These are phyloP conservation scores for Brettanomyces custersianus DNA, from an alignment of 805 yeast genomes.

Conservation along the genomic window DNA sequence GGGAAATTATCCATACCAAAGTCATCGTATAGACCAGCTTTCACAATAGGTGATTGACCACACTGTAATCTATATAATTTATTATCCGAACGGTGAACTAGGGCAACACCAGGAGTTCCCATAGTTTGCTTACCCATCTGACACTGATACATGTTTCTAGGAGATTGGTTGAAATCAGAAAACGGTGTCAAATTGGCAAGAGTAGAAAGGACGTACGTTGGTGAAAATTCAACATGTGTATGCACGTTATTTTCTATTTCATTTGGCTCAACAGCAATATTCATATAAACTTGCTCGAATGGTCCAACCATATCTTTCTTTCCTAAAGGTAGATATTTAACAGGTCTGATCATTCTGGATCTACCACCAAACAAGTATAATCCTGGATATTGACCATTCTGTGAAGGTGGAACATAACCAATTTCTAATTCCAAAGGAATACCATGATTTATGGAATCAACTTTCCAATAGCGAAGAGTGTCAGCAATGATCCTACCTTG, in stretches of 20 bases:
- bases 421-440: slow-evolving; percentile 83
- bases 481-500: slow-evolving; percentile 83
- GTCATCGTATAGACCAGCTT: slow-evolving; percentile 87
- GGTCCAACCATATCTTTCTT: slow-evolving; percentile 90
- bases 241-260: slow-evolving; percentile 79
- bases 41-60: slow-evolving; percentile 96
- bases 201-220: slow-evolving; percentile 90
- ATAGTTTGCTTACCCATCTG: slow-evolving; percentile 99
- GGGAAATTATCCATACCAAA: slow-evolving; percentile 99
- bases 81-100: slow-evolving; percentile 87
- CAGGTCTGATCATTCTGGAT: slow-evolving; percentile 95
- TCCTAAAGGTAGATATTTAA: slow-evolving; percentile 77
- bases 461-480: slow-evolving; percentile 87
- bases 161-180: slow-evolving; percentile 97
- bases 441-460: slow-evolving; percentile 58
- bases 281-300: slow-evolving; percentile 95
- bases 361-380: slow-evolving; percentile 83
- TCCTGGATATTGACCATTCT: slow-evolving; percentile 97
- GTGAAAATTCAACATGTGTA: slow-evolving; percentile 89
- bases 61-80: slow-evolving; percentile 86
- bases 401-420: slow-evolving; percentile 94
- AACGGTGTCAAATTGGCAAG: slow-evolving; percentile 96
- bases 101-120: slow-evolving; percentile 99
- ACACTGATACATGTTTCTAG: slow-evolving; percentile 99
- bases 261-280: slow-evolving; percentile 87